phyloP scores from a whole-genome alignment of 176 grass and related monocot genomes.

The Aegilops umbellulata region DNA sequence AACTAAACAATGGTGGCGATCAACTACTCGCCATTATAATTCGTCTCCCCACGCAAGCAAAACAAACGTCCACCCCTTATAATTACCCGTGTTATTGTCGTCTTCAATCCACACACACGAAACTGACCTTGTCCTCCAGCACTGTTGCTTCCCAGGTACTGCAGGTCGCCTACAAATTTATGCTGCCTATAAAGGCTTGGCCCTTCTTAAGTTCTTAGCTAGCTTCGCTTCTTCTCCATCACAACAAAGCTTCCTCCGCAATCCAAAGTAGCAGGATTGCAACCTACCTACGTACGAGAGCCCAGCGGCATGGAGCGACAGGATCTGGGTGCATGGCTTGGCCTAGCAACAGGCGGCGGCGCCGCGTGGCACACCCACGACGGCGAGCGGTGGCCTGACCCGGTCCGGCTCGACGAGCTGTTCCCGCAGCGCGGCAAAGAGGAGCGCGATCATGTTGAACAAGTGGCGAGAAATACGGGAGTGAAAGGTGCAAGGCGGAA shows the following conservation, averaged over 20 bases:
- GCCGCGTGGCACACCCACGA: not conserved
- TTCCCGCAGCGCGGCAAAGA: constrained; percentile 29
- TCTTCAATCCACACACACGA: constrained; percentile 44
- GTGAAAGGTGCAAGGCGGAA: not conserved
- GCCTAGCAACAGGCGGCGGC: constrained; percentile 42
- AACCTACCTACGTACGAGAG: not conserved
- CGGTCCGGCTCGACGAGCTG: constrained; percentile 30
- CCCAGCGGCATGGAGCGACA: constrained; percentile 42
- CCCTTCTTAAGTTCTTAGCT: not conserved
- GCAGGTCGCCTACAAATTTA: constrained; percentile 31
- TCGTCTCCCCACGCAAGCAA: not conserved
- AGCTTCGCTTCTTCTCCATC: not conserved
- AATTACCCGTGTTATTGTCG: constrained; percentile 13
- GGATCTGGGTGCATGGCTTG: constrained; percentile 47
- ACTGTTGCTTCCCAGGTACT: not conserved
- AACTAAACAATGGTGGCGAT: not conserved
- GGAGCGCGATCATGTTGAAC: not conserved
- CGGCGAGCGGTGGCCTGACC: not conserved
- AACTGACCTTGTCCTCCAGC: constrained; percentile 37
- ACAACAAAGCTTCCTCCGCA: not conserved
- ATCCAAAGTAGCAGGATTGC: no score
- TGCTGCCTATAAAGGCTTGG: not conserved
- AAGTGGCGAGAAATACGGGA: not conserved
- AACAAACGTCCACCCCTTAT: constrained; percentile 17
- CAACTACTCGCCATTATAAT: no score